Conservation (phyloP, 83 land plant genomes). For the Isoetes engelmannii region DNA sequence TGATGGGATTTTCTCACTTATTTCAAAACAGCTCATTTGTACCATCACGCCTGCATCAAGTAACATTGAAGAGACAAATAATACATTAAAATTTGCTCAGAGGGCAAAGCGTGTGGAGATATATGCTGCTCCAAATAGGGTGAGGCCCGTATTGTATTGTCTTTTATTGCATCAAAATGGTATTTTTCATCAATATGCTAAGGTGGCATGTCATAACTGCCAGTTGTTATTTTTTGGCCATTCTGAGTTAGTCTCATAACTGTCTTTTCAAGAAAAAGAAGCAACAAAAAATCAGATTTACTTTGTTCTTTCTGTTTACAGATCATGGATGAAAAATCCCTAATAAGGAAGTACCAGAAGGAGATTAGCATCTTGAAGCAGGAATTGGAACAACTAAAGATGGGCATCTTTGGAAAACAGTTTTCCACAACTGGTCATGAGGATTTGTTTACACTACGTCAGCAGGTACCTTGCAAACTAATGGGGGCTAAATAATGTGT, state of each 20-base stretch:
- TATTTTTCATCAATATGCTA: no score
- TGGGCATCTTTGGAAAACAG: conserved; percentile 52
- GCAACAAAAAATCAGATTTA: no score
- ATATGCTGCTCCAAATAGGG: conserved; percentile 86
- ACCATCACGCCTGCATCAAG: conserved; percentile 93
- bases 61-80: conserved; percentile 88
- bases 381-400: conserved; percentile 73
- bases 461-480: conserved; percentile 53
- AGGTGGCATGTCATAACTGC: no score
- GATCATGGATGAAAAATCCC: conserved; percentile 95
- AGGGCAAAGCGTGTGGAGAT: conserved; percentile 90
- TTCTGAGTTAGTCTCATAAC: no score
- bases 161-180: no score
- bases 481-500: conserved; percentile 8
- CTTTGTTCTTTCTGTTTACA: no score
- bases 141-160: conserved; percentile 27
- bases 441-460: conserved; percentile 63
- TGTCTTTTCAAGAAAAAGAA: no score
- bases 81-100: conserved; percentile 96
- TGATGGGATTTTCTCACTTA: background rate
- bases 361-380: conserved; percentile 73
- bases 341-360: conserved; percentile 90
- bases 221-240: no score
- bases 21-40: conserved; percentile 65
- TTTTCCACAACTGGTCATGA: conserved; percentile 48